Base-by-base conservation (phyloP, 2,329 filamentous ascomycete genomes). In the Cryphonectria japonica region DNA sequence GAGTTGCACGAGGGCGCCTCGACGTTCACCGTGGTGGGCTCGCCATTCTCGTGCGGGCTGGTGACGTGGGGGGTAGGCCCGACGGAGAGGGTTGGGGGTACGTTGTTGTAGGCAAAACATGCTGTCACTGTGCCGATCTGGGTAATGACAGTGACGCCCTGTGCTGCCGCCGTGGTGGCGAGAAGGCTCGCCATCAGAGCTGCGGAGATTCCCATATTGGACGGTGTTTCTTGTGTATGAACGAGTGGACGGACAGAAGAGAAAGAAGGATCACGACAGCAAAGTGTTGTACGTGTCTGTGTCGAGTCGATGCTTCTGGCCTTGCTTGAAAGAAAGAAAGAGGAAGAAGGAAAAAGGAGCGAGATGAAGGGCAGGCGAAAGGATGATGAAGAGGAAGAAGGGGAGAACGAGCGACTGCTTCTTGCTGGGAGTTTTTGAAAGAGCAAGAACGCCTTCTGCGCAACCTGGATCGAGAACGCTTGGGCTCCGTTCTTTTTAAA, bases 1-100 rank as follows among this genome's bases (percentile, higher is more conserved):
- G 41, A 39, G 57, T 68, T 62, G 67, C 67, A 68, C 14, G 16
- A 39, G 32, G 67, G 67, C 29, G 67, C 67, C 50, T 59, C 41
- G 43, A 68, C 62, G 43, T 68, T 54, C 29, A 69, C 41, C 34
- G 41, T 68, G 67, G 52, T 68, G 41, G 67, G 7, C 32, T 52
- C 19, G 13, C 67, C 67, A 14, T 22, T 29, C 41, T 65, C 63
- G 16, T 46, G 37, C 26, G 57, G 41, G 59, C 59, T 68, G 7
- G 32, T 34, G 22, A 68, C 32, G 8, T 32, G 7, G 13, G 67
- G 67, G 19, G 67, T 52, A 8, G 67, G 67, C 13, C 64, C 64
- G 34, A 68, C 5, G 32, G 41, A 22, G 16, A 57, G 50, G n/a
- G 43, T n/a, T 3, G 34, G 11, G 19, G 26, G 13, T 43, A 26